Evolutionary conservation across 192 early-diverging fungal species (phyloP).

Genomic region (Backusella psychrophila): DNA sequence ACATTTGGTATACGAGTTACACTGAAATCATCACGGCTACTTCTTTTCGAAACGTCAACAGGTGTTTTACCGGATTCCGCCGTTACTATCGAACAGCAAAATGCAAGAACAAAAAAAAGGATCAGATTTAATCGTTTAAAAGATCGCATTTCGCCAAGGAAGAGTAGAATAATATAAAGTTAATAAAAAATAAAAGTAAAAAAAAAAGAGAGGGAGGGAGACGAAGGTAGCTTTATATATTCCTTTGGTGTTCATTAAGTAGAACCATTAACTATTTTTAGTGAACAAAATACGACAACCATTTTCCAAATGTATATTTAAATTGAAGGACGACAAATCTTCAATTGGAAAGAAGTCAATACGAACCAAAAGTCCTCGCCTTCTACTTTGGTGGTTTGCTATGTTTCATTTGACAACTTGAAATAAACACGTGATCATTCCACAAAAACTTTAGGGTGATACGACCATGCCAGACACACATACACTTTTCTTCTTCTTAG

Average conservation of each 20-base stretch:
- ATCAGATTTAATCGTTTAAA: background rate
- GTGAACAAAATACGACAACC: background rate
- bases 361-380: too few relatives aligned
- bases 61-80: background rate
- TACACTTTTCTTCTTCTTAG: background rate
- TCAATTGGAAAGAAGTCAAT: background rate
- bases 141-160: background rate
- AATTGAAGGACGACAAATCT: background rate
- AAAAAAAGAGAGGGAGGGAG: background rate
- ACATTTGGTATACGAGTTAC: background rate
- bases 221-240: background rate
- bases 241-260: background rate
- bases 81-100: background rate
- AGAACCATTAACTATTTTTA: background rate
- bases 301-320: background rate
- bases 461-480: background rate
- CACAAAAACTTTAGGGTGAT: background rate
- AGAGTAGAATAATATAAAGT: background rate
- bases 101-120: background rate
- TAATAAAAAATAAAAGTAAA: too few relatives aligned
- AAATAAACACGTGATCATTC: too few relatives aligned
- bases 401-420: too few relatives aligned
- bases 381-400: too few relatives aligned
- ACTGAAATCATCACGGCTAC: background rate
- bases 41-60: background rate